These are phyloP conservation scores for Grifola frondosa DNA, from an alignment of 1,284 basidiomycete species.

Conservation along the genomic window DNA sequence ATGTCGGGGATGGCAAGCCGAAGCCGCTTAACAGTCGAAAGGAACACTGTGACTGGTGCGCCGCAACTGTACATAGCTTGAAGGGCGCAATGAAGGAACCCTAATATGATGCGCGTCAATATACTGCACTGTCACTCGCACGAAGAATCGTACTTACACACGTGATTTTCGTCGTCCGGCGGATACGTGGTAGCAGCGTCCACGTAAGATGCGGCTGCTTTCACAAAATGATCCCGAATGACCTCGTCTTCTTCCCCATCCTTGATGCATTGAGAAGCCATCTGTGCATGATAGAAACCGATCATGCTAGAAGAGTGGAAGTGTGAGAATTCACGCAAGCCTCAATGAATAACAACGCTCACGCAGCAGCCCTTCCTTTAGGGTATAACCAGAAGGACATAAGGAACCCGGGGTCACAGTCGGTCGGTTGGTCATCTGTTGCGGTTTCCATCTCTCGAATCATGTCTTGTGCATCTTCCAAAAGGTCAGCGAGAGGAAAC, in stretches of 20 bases:
- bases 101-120: constrained; percentile 5
- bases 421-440: constrained; percentile 4
- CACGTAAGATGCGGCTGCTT: constrained; percentile 28
- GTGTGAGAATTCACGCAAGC: not conserved
- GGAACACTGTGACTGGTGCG: constrained; percentile 6
- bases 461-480: constrained; percentile 29
- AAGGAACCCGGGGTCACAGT: constrained; percentile 27
- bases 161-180: constrained; percentile 36
- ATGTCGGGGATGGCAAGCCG: constrained; percentile 19
- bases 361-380: constrained; percentile 37
- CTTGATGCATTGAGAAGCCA: not conserved
- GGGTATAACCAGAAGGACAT: constrained; percentile 39
- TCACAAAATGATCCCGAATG: constrained; percentile 7
- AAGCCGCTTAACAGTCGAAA: constrained; percentile 15
- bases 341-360: constrained; percentile 9
- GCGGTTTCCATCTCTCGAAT: constrained; percentile 25
- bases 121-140: not conserved
- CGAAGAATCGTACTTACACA: constrained; percentile 14
- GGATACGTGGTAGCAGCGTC: constrained; percentile 29
- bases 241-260: not conserved
- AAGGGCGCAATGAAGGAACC: constrained; percentile 14
- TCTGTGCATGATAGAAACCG: constrained; percentile 35
- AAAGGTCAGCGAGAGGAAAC: constrained; percentile 25
- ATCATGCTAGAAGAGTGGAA: constrained; percentile 26
- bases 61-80: constrained; percentile 11